These are phyloP conservation scores for Solanum arcanum DNA, from an alignment of 257 asterid species.

Conservation along the genomic window DNA sequence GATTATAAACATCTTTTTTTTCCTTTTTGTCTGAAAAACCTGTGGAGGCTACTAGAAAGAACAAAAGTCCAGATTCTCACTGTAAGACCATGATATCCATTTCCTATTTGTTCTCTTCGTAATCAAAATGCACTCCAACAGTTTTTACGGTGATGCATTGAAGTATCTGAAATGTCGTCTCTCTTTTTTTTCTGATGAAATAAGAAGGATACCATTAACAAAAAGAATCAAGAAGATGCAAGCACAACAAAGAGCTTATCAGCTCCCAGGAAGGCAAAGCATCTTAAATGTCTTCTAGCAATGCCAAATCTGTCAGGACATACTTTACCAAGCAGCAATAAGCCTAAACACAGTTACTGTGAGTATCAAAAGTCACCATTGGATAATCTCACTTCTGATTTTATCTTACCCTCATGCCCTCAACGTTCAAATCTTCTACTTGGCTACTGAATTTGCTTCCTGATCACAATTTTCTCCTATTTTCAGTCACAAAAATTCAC, in stretches of 20 bases:
- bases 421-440: background rate
- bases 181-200: background rate
- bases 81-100: background rate
- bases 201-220: background rate
- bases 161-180: background rate
- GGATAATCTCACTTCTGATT: background rate
- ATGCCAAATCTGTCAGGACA: background rate
- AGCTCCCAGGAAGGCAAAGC: background rate
- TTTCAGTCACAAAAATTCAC: background rate
- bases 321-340: background rate
- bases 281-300: background rate
- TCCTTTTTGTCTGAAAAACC: background rate
- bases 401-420: background rate
- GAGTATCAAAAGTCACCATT: background rate
- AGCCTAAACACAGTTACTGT: background rate
- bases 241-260: background rate
- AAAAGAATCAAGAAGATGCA: background rate
- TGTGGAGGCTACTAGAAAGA: background rate
- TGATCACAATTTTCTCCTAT: background rate
- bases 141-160: background rate
- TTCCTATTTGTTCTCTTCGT: background rate
- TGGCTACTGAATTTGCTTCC: background rate
- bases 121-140: background rate
- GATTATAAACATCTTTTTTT: background rate
- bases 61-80: background rate